Conservation (phyloP, 768 basidiomycete species). For the Clitopilus hobsonii region DNA sequence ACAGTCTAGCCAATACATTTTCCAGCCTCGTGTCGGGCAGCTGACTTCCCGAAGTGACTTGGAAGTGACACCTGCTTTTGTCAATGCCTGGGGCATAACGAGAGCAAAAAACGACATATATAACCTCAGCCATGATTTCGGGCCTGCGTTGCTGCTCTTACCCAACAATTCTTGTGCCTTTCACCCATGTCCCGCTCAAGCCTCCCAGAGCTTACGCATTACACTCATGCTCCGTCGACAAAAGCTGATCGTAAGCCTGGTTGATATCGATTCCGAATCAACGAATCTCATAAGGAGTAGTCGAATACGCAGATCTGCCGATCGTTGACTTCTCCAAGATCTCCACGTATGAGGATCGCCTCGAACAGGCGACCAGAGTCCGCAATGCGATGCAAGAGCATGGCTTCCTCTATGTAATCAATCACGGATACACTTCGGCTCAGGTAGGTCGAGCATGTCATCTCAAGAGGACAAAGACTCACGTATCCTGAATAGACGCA, state of each 20-base stretch:
- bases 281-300: slow-evolving; percentile 13
- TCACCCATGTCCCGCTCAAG: slow-evolving; percentile 24
- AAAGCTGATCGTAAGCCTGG: slow-evolving; percentile 24
- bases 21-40: no score
- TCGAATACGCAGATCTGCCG: slow-evolving; percentile 43
- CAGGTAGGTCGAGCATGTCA: slow-evolving; percentile 37
- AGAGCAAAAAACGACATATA: no score
- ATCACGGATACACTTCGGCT: slow-evolving; percentile 39
- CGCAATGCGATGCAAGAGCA: slow-evolving; percentile 19
- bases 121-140: no score
- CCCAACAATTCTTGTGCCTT: neutral
- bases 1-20: no score
- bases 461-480: no score
- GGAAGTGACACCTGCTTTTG: no score
- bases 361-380: neutral
- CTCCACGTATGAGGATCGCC: slow-evolving; percentile 30
- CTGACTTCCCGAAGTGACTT: no score
- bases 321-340: slow-evolving; percentile 46
- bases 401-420: slow-evolving; percentile 47
- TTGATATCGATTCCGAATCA: slow-evolving; percentile 16
- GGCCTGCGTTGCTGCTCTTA: no score
- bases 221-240: slow-evolving; percentile 27
- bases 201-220: slow-evolving; percentile 24
- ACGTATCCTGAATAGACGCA: slow-evolving; percentile 23
- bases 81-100: no score